Conservation (phyloP, 1,284 basidiomycete genomes). For the Trichosporon sp. region DNA sequence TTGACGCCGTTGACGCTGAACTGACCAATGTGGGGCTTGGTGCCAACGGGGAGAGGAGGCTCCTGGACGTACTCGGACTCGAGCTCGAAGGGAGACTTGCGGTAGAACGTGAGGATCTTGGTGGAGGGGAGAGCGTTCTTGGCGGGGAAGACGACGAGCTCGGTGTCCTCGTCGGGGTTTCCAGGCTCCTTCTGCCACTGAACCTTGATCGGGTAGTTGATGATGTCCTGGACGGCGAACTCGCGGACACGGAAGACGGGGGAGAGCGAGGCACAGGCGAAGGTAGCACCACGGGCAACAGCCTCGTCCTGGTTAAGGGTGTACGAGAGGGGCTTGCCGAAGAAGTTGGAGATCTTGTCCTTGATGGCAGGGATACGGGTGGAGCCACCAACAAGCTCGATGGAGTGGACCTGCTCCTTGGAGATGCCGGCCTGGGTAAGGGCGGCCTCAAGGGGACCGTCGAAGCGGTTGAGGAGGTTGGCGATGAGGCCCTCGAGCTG, state of each 20-base stretch:
- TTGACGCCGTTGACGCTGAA: conserved; percentile 74
- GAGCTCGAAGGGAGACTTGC: conserved; percentile 77
- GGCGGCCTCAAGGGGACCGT: conserved; percentile 57
- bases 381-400: conserved; percentile 66
- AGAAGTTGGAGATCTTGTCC: conserved; percentile 61
- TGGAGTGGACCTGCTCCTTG: conserved; percentile 60
- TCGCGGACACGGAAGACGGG: conserved; percentile 94
- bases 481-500: conserved; percentile 58
- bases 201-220: conserved; percentile 79
- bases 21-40: conserved; percentile 76
- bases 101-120: conserved; percentile 91
- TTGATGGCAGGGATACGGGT: conserved; percentile 67
- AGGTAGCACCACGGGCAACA: conserved; percentile 85
- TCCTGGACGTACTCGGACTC: conserved; percentile 76
- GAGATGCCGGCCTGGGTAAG: conserved; percentile 59
- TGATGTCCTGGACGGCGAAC: conserved; percentile 78
- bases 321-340: conserved; percentile 69
- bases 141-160: conserved; percentile 77
- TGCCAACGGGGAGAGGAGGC: conserved; percentile 61
- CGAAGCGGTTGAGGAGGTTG: conserved; percentile 57
- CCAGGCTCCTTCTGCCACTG: conserved; percentile 69
- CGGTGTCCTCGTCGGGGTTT: conserved; percentile 80
- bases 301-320: conserved; percentile 96
- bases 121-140: conserved; percentile 82
- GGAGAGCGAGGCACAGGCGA: conserved; percentile 88